Conservation (phyloP, 208 protist genomes). For the Lotmaria passim region DNA sequence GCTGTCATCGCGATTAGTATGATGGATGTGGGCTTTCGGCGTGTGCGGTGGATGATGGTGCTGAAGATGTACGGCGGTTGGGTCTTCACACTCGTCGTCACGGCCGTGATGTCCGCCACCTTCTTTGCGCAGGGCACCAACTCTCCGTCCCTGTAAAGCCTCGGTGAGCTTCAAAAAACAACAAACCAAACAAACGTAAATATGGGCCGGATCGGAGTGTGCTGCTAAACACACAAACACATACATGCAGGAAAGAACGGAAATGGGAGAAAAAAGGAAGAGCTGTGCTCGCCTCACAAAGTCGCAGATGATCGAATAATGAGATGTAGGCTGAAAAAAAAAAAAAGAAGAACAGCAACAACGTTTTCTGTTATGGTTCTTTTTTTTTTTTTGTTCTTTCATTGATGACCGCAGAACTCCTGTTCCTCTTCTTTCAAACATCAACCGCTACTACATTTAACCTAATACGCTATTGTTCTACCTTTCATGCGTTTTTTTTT, state of each 20-base stretch:
- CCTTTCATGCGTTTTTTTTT: too few species aligned
- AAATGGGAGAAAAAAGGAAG: too few species aligned
- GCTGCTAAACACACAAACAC: neutral
- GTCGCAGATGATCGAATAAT: too few species aligned
- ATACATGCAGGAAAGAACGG: too few species aligned
- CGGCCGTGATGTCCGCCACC: constrained; percentile 61
- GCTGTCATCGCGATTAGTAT: constrained; percentile 86
- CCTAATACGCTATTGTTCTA: too few species aligned
- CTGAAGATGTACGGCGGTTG: constrained; percentile 81
- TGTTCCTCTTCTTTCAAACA: too few species aligned
- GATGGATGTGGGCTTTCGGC: constrained; percentile 63
- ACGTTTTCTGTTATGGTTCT: neutral
- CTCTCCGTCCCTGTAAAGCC: constrained; percentile 33
- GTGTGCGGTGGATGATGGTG: constrained; percentile 75
- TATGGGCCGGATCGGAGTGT: neutral
- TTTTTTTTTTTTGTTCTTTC: neutral
- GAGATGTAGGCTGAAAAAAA: too few species aligned
- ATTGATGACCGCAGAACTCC: neutral
- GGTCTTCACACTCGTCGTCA: constrained; percentile 67
- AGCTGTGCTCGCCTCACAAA: too few species aligned
- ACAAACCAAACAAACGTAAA: neutral
- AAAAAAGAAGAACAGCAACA: too few species aligned
- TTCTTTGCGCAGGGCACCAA: constrained; percentile 84
- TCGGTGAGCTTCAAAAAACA: constrained; percentile 1
- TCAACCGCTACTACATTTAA: too few species aligned